Base-by-base conservation (phyloP, 2,329 filamentous ascomycete species). In the Alternaria longipes region DNA sequence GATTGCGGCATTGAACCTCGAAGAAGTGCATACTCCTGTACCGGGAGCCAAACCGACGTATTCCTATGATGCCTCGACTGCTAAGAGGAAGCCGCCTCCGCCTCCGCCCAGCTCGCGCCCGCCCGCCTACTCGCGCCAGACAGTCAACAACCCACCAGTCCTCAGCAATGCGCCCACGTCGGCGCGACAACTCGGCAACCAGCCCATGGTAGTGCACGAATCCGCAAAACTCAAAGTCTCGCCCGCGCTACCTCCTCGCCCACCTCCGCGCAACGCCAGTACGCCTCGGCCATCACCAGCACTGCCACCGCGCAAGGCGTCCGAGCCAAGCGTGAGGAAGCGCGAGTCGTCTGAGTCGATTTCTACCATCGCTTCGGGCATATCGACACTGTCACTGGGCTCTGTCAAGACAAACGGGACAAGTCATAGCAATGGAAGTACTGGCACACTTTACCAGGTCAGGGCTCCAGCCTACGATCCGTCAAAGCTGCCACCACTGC, bases 381-480 rank as follows among this genome's bases (percentile, higher is more conserved):
- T 78, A 16, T 84, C 82, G 4, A 84, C 82, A 5, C 72, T 83
- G 9, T 87, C 86, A 12, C 81, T 81, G 50, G 76, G 79, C 8
- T 85, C 85, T 2, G 80, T 80, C 38, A 81, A 80, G 52, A 78
- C 81, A 24, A 81, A 76, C 36, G 66, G 59, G 24, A 75, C 76
- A 26, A 79, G 74, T 28, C 64, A 69, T 54, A 76, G 70, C n/a
- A 75, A 76, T 49, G 58, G 74, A 70, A 61, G 54, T 30, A 59
- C 74, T 63, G 76, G 73, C 20, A 64, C 71, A 16, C 50, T 75
- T 24, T 74, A 77, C 59, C 77, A 80, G 44, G 76, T 85, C 49
- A 82, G 83, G 68, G 85, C 87, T 6, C 87, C 87, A 9, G 83
- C 83, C 47, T 89, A 84, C 77, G 85, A 86, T 61, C 83, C 86